phyloP scores from a whole-genome alignment of 2,329 filamentous ascomycete species.

The Bipolaris zeicola region DNA sequence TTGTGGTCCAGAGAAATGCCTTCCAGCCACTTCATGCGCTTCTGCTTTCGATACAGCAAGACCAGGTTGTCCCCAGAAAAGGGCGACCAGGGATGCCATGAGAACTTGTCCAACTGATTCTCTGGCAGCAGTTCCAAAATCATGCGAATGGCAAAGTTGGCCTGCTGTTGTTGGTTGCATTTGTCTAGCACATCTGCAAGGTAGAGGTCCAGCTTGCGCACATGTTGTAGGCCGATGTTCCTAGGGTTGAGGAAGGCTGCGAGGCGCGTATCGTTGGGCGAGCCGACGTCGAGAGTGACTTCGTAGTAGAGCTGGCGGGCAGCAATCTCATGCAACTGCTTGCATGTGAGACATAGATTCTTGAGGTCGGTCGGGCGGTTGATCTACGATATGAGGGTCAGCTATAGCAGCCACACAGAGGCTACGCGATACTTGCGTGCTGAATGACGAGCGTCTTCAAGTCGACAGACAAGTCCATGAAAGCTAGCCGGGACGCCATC shows the following conservation, averaged over 20 bases:
- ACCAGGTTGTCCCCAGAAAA: constrained; percentile 56
- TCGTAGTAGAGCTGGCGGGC: constrained; percentile 54
- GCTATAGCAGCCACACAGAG: not conserved
- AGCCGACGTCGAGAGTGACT: constrained; percentile 55
- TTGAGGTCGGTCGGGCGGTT: constrained; percentile 55
- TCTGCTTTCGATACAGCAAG: constrained; percentile 56
- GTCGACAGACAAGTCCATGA: constrained; percentile 46
- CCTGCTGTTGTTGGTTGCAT: constrained; percentile 53
- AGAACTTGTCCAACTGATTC: constrained; percentile 56
- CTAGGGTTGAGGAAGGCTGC: constrained; percentile 53
- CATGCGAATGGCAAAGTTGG: constrained; percentile 56
- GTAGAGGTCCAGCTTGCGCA: constrained; percentile 55
- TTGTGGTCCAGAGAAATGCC: constrained; percentile 53
- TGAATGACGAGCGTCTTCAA: constrained; percentile 49
- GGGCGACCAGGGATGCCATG: constrained; percentile 57
- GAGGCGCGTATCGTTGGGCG: constrained; percentile 51
- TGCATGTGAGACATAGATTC: constrained; percentile 55
- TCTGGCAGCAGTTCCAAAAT: constrained; percentile 57
- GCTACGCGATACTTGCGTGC: constrained; percentile 37
- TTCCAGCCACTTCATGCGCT: constrained; percentile 56
- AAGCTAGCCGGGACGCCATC: constrained; percentile 37
- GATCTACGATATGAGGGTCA: constrained; percentile 37
- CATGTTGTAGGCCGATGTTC: constrained; percentile 55
- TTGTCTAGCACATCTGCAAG: constrained; percentile 53
- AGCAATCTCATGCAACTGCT: constrained; percentile 54